Conservation (phyloP, 2,329 filamentous ascomycete species). For the Fusarium virguliforme region DNA sequence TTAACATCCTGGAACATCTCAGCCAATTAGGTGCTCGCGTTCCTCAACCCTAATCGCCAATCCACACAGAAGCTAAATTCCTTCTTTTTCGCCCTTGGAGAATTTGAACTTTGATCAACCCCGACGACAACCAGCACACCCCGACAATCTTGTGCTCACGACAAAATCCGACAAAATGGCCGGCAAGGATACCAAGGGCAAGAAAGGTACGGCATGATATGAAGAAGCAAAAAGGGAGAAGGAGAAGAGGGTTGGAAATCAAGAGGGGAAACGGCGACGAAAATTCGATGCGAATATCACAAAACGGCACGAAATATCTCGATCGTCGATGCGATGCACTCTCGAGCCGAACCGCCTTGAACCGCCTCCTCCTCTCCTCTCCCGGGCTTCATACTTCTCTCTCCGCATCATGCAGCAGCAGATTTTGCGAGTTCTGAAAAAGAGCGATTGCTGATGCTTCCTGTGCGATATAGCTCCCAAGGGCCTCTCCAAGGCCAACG, state of each 20-base stretch:
- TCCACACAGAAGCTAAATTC: constrained; percentile 45
- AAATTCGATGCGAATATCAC: constrained; percentile 32
- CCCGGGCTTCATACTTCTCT: constrained; percentile 39
- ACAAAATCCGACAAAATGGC: constrained; percentile 54
- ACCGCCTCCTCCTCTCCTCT: constrained; percentile 21
- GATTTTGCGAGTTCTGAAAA: constrained; percentile 81
- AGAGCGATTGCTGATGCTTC: constrained; percentile 82
- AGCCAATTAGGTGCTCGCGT: constrained; percentile 28
- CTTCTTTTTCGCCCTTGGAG: constrained; percentile 34
- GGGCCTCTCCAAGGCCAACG: constrained; percentile 88
- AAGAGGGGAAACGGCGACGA: constrained; percentile 16
- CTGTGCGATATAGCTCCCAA: constrained; percentile 70
- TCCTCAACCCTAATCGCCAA: constrained; percentile 48
- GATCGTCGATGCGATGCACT: constrained; percentile 37
- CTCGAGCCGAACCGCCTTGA: constrained; percentile 23
- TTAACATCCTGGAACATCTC: too few species aligned
- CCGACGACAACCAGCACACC: constrained; percentile 50
- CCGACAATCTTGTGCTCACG: constrained; percentile 48
- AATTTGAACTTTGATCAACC: constrained; percentile 39
- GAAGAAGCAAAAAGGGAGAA: constrained; percentile 31
- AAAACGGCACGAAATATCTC: constrained; percentile 23
- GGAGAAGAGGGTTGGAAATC: constrained; percentile 5
- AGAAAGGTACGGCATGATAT: constrained; percentile 66
- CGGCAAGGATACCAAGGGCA: constrained; percentile 59
- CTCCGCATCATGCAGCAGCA: constrained; percentile 79